A percentile compares a stretch with the other conserved stretches of the same genome.
Conservation (phyloP, 495 filamentous ascomycete species). For the Polyplosphaeria fusca region DNA sequence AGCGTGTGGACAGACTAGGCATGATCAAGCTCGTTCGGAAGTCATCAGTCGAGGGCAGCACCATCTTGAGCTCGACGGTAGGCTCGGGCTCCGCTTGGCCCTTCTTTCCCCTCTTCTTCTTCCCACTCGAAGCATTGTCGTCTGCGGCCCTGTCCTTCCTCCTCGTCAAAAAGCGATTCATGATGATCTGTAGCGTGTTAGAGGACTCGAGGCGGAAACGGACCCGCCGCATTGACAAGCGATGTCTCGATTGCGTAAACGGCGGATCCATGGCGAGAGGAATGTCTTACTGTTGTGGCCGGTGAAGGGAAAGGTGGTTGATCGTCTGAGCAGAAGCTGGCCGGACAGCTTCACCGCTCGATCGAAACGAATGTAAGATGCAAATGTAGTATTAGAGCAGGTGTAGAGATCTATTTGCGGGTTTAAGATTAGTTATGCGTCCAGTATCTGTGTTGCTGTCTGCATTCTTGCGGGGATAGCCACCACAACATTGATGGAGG, state of each 20-base stretch:
- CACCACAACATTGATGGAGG: neutral
- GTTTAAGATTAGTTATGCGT: constrained; percentile 12
- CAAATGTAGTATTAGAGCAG: too few relatives aligned
- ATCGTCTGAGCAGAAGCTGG: neutral
- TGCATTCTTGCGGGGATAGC: constrained; percentile 1
- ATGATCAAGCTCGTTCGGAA: constrained; percentile 97
- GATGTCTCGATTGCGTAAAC: constrained; percentile 6
- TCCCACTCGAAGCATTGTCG: constrained; percentile 16
- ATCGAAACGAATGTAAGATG: too few relatives aligned
- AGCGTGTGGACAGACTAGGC: constrained; percentile 89
- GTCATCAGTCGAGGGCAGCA: constrained; percentile 77
- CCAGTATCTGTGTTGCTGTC: constrained; percentile 8
- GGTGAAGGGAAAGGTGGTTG: neutral
- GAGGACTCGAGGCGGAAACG: constrained; percentile 9
- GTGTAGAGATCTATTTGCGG: constrained; percentile 14
- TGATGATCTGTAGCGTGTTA: constrained; percentile 40
- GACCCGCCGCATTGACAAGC: constrained; percentile 15
- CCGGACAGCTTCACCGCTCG: constrained; percentile 6
- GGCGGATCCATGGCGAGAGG: constrained; percentile 12
- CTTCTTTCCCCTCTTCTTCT: constrained; percentile 56
- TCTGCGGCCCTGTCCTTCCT: constrained; percentile 35
- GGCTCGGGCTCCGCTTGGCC: constrained; percentile 55
- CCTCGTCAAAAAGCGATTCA: constrained; percentile 44
- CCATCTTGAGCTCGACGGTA: constrained; percentile 68
- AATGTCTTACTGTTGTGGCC: constrained; percentile 10